Base-by-base conservation (phyloP, 192 early-diverging fungal genomes). In the Allomyces macrogynus region DNA sequence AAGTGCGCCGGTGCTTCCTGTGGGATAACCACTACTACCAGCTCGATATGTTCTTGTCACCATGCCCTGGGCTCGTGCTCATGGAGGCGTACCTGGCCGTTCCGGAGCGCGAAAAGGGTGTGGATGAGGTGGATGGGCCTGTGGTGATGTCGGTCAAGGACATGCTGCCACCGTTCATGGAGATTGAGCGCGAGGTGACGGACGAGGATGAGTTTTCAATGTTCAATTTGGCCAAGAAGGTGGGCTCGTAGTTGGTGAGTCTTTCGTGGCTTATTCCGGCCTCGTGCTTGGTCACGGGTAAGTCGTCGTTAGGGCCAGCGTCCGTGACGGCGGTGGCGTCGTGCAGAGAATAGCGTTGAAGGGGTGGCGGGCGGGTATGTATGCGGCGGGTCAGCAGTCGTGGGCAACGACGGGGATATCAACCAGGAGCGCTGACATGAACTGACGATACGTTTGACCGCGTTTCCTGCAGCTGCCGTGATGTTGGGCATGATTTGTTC, bases 11-110 rank as follows among this genome's bases (percentile, higher is more conserved):
- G 14, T 75, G 73, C 64, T 77, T 77, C 67, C 62, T 77, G 18
- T 71, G 61, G 64, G 67, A 74, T 3, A 73, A 77, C 43, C 68
- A 70, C 11, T 77, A 74, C 64, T 77, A 70, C 67, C 76, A 77
- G 66, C 67, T 77, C 11, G 76, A 77, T 63, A 61, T 71, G 18
- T 77, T 70, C 68, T 44, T 61, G 60, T 44, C 24, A 22, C 73
- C 76, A 22, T 49, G 61, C 61, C 10, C 62, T n/a, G 76, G 73
- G 2, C 61, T 77, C 24, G 69, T 70, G n/a, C 64, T 77, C n/a
- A 43, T 77, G 68, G 76, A 77, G 62, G 68, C 49, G 49, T 57
- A 57, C 49, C 12, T 57, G 49, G 32, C 32, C 32, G 32, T 40
- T 2, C 49, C 49, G 16, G 16, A 57, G 20, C 49, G 49, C 16